Base-by-base conservation (phyloP, 768 basidiomycete genomes). In the Pseudohyphozyma bogoriensis region DNA sequence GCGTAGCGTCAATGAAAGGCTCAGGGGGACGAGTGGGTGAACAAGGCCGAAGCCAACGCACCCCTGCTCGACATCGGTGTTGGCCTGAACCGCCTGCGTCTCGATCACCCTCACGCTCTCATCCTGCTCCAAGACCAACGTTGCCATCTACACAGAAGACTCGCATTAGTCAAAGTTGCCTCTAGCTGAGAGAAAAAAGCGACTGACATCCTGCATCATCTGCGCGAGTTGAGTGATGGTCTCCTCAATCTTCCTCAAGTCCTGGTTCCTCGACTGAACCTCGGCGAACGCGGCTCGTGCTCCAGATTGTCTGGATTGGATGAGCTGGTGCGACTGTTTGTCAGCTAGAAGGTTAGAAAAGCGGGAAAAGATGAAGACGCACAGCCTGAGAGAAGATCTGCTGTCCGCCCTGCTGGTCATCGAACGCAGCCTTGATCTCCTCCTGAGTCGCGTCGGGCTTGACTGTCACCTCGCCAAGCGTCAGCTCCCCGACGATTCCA, bases 181-280 rank as follows among this genome's bases (percentile, higher is more conserved):
- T 18, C 22, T 18, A 1, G 13, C 20, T 22, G 26, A 33, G 4
- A 26, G 8, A 2, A 15, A n/a, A 5, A 15, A 35, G 24, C 15
- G 22, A n/a, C 47, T 57, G 58, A 86, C 87, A 69, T 96, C 91
- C 63, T 79, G 82, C 76, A 92, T 90, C 68, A 96, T 74, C 70
- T 89, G 86, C 5, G 86, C 87, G 51, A 96, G 78, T 73, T 93
- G 89, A n/a, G 81, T 84, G 50, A 93, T 75, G 5, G 90, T 95
- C 67, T 81, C 78, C 73, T 93, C 89, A 71, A 93, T 89, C 72
- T 81, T 82, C 66, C 80, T 79, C 66, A 96, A 81, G 62, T 95
- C 89, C 69, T 84, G 80, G 71, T 92, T 89, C 37, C 91, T 81
- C 59, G 86, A 83, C 72, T 92, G 91, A 0, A 91, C 89, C 74